Percentiles rank a stretch among this genome's conserved stretches.
Evolutionary conservation across 768 basidiomycete genomes (phyloP).

Genomic region (Mycena haematopus): DNA sequence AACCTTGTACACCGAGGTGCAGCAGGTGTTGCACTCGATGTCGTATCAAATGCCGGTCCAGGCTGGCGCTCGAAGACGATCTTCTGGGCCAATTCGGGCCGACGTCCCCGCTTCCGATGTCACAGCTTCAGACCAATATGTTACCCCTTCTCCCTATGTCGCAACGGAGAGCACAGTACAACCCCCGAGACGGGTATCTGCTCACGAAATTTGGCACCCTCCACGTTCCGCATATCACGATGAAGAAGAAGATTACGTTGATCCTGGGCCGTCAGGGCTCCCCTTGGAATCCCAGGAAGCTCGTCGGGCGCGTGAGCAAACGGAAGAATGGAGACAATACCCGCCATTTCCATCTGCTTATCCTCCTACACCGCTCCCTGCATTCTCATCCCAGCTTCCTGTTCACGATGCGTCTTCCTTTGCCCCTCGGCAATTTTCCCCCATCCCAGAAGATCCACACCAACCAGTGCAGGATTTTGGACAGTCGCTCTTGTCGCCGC

Average conservation of each 20-base stretch:
- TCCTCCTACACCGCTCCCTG: slow-evolving; percentile 67
- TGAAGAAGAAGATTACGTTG: slow-evolving; percentile 33
- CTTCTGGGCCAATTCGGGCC: slow-evolving; percentile 6
- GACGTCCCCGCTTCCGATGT: neutral
- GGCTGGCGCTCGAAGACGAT: slow-evolving; percentile 6
- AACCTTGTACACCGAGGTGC: slow-evolving; percentile 20
- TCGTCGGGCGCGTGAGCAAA: slow-evolving; percentile 35
- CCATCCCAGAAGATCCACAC: slow-evolving; percentile 47
- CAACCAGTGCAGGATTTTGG: slow-evolving; percentile 62
- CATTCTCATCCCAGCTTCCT: slow-evolving; percentile 41
- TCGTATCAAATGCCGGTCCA: slow-evolving; percentile 16
- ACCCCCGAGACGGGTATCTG: slow-evolving; percentile 1
- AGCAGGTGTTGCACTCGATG: slow-evolving; percentile 18
- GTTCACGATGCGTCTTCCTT: slow-evolving; percentile 16
- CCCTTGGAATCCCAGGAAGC: slow-evolving; percentile 24
- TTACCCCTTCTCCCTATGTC: neutral
- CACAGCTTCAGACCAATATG: neutral
- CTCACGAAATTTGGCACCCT: slow-evolving; percentile 66
- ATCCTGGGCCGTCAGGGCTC: slow-evolving; percentile 1
- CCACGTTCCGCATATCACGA: slow-evolving; percentile 54
- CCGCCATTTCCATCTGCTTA: slow-evolving; percentile 81
- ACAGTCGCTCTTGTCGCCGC: slow-evolving; percentile 70
- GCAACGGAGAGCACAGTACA: neutral
- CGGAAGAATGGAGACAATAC: slow-evolving; percentile 77
- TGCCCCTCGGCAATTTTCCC: slow-evolving; percentile 35